Evolutionary conservation across 805 yeast species (phyloP).

Genomic region (Myxozyma neotropica): DNA sequence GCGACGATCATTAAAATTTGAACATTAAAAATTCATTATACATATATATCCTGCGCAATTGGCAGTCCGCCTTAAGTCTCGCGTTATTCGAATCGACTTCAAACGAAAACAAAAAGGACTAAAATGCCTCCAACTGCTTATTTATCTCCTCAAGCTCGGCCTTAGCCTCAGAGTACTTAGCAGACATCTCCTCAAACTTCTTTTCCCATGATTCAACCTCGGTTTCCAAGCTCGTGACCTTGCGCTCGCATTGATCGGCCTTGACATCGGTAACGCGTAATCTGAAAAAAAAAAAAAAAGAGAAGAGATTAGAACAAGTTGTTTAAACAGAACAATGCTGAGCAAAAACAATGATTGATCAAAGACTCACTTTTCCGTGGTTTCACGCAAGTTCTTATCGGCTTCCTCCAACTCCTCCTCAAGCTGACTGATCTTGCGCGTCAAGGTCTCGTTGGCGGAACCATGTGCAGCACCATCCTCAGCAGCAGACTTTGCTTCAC

Average conservation of each 20-base stretch:
- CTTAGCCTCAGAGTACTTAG: constrained; percentile 80
- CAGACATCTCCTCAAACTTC: constrained; percentile 84
- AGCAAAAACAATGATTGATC: background rate
- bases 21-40: background rate
- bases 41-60: background rate
- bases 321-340: too few relatives aligned
- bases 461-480: constrained; percentile 89
- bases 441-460: constrained; percentile 84
- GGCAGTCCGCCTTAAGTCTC: too few relatives aligned
- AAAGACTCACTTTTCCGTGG: constrained; percentile 65
- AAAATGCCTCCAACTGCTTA: constrained; percentile 81
- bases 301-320: background rate
- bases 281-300: constrained; percentile 26
- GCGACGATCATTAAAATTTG: background rate
- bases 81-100: background rate
- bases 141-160: constrained; percentile 95
- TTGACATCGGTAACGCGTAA: constrained; percentile 93
- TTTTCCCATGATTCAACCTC: constrained; percentile 91
- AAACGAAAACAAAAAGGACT: constrained; percentile 14
- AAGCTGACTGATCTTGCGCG: constrained; percentile 84
- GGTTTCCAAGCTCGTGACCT: constrained; percentile 84
- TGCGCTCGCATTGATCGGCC: constrained; percentile 94
- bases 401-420: constrained; percentile 91
- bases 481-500: constrained; percentile 79
- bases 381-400: constrained; percentile 87